Base-by-base conservation (phyloP, 1,139 yeast species). In the Candida frijolesensis region DNA sequence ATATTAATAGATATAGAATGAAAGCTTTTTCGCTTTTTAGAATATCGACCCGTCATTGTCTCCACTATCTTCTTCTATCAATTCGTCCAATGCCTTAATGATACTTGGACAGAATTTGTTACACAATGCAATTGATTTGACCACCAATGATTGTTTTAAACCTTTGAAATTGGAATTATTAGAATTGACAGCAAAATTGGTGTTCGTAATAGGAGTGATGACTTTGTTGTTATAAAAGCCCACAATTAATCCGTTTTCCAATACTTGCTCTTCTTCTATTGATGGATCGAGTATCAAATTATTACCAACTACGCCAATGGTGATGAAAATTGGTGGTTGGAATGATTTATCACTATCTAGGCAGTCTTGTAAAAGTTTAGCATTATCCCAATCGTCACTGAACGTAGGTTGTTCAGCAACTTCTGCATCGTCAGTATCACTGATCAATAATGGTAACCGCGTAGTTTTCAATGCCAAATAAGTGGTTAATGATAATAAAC, bases 321-420 rank as follows among this genome's bases (percentile, higher is more conserved):
- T 81, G 55, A 92, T 82, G 43, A 89, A 72, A 22, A 92, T 70
- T 0, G 97, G 96, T 1, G 96, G 95, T 46, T 77, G 76, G 68
- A 82, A 82, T 0, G 51, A 50, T 2, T 51, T 54, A 8, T 12
- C 39, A 29, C 15, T 32, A 4, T 33, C 44, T 25, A 45, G 19
- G 16, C 47, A 42, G 4, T 67, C 70, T 2, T 79, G 73, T 35
- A 87, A 67, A 44, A 65, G 76, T 50, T 60, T 74, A 33, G 86
- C 82, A 56, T 72, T 76, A 61, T 77, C 87, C 94, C 88, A 92
- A 63, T 84, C 96, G 61, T 91, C 97, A 42, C 92, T 85, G 62
- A 92, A 92, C 0, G 91, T 89, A 1, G 98, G 98, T 56, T 89
- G 85, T 66, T 91, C 97, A 62, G 89, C 96, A 15, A 88, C 69